These are phyloP conservation scores for Melastoma candidum DNA, from an alignment of 441 rosid species.

Conservation along the genomic window DNA sequence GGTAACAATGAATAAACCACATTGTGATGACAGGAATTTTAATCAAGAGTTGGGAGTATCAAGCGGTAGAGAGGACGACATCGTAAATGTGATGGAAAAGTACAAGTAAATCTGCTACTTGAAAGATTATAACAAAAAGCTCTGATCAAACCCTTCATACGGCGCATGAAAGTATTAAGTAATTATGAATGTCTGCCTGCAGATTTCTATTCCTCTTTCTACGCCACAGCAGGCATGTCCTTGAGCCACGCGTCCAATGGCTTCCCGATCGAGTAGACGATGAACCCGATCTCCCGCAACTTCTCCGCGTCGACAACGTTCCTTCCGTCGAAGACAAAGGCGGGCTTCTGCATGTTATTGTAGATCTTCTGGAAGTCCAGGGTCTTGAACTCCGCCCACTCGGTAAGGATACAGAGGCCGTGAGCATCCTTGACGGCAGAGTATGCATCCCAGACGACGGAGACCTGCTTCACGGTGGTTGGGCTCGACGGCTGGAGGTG, in stretches of 20 bases:
- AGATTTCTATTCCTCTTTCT: neutral
- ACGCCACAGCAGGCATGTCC: constrained; percentile 15
- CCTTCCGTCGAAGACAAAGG: constrained; percentile 10
- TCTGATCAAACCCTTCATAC: no score
- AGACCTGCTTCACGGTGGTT: constrained; percentile 11
- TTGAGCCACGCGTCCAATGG: constrained; percentile 13
- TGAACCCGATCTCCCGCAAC: constrained; percentile 10
- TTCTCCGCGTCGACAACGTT: constrained; percentile 10
- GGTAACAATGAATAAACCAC: no score
- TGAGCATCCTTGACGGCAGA: constrained; percentile 11
- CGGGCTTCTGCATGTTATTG: constrained; percentile 12
- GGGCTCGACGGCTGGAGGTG: constrained; percentile 15
- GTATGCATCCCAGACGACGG: constrained; percentile 13
- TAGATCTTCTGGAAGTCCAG: constrained; percentile 10
- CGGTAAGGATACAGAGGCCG: constrained; percentile 10
- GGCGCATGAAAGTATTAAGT: no score
- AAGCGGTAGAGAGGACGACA: no score
- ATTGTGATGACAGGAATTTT: no score
- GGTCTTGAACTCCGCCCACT: constrained; percentile 15
- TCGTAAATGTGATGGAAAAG: no score
- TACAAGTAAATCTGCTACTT: no score
- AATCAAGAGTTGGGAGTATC: no score
- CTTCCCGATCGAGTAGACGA: constrained; percentile 14
- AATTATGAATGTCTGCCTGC: no score
- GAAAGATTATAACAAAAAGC: no score